Base-by-base conservation (phyloP, 352 stramenopile genomes). In the Phytophthora foliorum region DNA sequence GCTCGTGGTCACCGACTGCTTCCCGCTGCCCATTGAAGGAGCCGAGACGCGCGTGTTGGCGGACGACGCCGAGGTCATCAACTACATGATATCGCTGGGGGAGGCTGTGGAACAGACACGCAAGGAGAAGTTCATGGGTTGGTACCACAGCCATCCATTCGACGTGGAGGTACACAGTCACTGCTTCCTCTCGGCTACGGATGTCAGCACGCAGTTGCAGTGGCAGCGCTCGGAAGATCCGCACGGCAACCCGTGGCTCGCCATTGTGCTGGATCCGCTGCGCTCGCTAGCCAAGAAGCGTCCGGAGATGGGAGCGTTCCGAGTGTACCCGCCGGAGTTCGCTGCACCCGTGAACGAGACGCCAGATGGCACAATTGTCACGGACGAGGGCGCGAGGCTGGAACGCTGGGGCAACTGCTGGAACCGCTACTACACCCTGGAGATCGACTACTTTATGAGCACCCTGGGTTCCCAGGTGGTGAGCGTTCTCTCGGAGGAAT, bases 111-210 rank as follows among this genome's bases (percentile, higher is more conserved):
- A 99, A 75, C 72, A 87, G 62, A 98, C 95, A 3, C 90, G 97
- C 41, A 97, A 98, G 55, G 97, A 99, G 74, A 96, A 97, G 57
- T 99, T 99, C 70, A 99, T 99, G 94, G 98, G 98, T 57, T 99
- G 98, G 98, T 99, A 99, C 84, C 98, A 99, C 77, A 98, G 92
- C 66, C 98, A 99, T 67, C 98, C 98, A 6, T 99, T 99, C 70
- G 98, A 99, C 74, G 90, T 99, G 7, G 86, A 97, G 60, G 89
- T 99, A 69, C 94, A 91, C 61, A 95, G 85, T 60, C 97, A 99
- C 76, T 99, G 97, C 81, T 99, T 99, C 76, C 81, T 99, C 21
- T 98, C 91, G 54, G 92, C 92, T 48, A 99, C 97, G 10, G 98
- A 99, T 77, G 84, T 99, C 42, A 97, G 83, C 49, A 99, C 97